Evolutionary conservation across 345 rosid species (phyloP).

Genomic region (Cardamine resedifolia): DNA sequence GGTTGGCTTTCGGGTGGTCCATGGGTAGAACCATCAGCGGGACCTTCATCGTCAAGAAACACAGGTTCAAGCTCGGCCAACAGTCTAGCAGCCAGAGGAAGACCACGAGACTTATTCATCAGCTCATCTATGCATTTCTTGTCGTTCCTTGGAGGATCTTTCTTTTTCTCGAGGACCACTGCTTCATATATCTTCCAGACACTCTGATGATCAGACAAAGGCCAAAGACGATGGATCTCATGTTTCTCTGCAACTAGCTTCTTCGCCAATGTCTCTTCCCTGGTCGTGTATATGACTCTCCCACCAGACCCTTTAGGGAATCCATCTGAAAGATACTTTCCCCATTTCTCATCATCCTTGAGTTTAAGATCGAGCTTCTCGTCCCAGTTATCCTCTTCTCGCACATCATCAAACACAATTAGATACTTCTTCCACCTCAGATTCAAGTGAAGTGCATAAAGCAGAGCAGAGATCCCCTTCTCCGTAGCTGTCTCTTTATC

Average conservation of each 20-base stretch:
- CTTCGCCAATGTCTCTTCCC: slow-evolving; percentile 35
- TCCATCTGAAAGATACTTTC: slow-evolving; percentile 41
- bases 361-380: slow-evolving; percentile 17
- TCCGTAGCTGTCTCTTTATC: not conserved
- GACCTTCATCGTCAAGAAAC: slow-evolving; percentile 11
- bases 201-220: slow-evolving; percentile 16
- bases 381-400: slow-evolving; percentile 21
- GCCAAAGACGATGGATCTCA: slow-evolving; percentile 43
- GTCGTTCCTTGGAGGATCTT: slow-evolving; percentile 29
- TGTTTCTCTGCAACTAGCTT: slow-evolving; percentile 44
- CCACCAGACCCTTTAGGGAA: slow-evolving; percentile 60
- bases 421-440: slow-evolving; percentile 55
- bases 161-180: not conserved
- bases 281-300: slow-evolving; percentile 49
- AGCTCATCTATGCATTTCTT: slow-evolving; percentile 36
- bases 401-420: slow-evolving; percentile 49
- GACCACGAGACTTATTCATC: slow-evolving; percentile 46
- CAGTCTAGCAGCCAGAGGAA: slow-evolving; percentile 43
- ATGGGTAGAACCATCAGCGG: not conserved
- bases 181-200: slow-evolving; percentile 46
- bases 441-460: slow-evolving; percentile 46
- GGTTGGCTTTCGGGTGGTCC: not conserved
- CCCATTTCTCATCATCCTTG: slow-evolving; percentile 24
- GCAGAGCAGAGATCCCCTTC: slow-evolving; percentile 36
- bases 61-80: slow-evolving; percentile 33